Evolutionary conservation across 1,284 basidiomycete genomes (phyloP).

Genomic region (Ceratobasidium papillatum): DNA sequence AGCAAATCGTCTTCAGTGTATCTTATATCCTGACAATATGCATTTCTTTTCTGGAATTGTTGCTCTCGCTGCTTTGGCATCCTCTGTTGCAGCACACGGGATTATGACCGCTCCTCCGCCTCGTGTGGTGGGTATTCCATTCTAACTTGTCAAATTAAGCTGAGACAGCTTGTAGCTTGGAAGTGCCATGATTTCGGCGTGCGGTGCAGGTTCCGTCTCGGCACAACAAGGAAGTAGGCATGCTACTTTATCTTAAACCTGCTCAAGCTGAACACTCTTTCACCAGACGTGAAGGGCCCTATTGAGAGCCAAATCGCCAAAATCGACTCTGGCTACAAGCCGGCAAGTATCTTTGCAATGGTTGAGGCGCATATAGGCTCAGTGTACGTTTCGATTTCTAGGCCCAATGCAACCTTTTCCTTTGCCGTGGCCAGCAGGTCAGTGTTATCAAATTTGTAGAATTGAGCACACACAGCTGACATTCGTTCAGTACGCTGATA

Average conservation of each 20-base stretch:
- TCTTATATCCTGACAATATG: conserved; percentile 11
- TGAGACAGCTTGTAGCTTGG: neutral
- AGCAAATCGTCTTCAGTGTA: neutral
- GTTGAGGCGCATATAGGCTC: neutral
- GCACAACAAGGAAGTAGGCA: conserved; percentile 23
- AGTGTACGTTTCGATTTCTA: neutral
- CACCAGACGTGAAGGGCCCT: conserved; percentile 30
- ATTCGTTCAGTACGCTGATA: conserved; percentile 9
- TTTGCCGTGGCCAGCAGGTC: conserved; percentile 40
- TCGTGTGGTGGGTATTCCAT: conserved; percentile 4
- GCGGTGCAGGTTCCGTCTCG: conserved; percentile 20
- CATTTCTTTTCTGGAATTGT: conserved; percentile 26
- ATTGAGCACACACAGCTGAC: neutral
- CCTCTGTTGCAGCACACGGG: conserved; percentile 28
- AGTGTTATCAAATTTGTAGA: neutral
- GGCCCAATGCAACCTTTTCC: conserved; percentile 34
- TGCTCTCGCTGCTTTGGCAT: conserved; percentile 15
- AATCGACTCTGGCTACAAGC: conserved; percentile 29
- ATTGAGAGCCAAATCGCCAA: conserved; percentile 39
- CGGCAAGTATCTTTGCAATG: neutral
- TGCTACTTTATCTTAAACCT: neutral
- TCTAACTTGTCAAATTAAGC: neutral
- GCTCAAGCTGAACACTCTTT: neutral
- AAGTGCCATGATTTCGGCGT: conserved; percentile 30
- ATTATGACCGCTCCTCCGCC: conserved; percentile 34